Conservation (phyloP, 352 stramenopile genomes). For the Pythium sukuiense region DNA sequence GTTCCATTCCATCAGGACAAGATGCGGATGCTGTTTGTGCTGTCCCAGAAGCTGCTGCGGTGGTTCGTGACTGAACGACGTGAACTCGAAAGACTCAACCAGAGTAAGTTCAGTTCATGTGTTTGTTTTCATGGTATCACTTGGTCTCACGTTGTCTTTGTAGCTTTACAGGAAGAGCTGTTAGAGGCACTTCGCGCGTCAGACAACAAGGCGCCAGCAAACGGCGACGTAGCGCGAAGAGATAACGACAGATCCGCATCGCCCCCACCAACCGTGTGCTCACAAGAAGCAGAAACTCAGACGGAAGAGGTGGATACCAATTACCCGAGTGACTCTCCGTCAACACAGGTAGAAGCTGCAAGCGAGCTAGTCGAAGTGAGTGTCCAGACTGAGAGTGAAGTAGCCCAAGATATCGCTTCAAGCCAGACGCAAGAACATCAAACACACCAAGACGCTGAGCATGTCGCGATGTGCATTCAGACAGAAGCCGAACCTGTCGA, state of each 20-base stretch:
- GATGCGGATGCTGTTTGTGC: slow-evolving; percentile 39
- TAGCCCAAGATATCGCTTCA: background rate
- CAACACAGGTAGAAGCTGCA: background rate
- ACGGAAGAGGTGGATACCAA: slow-evolving; percentile 1
- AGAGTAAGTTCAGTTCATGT: slow-evolving; percentile 17
- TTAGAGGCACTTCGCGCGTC: slow-evolving; percentile 16
- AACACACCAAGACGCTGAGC: background rate
- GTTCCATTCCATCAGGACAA: slow-evolving; percentile 27
- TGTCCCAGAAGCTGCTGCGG: slow-evolving; percentile 39
- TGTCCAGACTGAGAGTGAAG: background rate
- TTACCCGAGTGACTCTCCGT: background rate
- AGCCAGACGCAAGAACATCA: background rate
- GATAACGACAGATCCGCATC: background rate
- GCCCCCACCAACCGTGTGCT: background rate
- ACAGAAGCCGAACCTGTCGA: background rate
- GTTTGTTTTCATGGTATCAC: background rate
- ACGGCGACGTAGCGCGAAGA: background rate
- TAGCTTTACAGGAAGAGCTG: slow-evolving; percentile 34
- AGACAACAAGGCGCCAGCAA: background rate
- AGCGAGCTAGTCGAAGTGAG: background rate
- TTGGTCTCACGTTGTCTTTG: background rate
- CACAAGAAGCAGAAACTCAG: background rate
- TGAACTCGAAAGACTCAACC: slow-evolving; percentile 31
- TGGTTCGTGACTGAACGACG: slow-evolving; percentile 32
- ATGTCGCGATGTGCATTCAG: background rate